phyloP scores from a whole-genome alignment of 768 basidiomycete genomes.

The Lentinula sp. region DNA sequence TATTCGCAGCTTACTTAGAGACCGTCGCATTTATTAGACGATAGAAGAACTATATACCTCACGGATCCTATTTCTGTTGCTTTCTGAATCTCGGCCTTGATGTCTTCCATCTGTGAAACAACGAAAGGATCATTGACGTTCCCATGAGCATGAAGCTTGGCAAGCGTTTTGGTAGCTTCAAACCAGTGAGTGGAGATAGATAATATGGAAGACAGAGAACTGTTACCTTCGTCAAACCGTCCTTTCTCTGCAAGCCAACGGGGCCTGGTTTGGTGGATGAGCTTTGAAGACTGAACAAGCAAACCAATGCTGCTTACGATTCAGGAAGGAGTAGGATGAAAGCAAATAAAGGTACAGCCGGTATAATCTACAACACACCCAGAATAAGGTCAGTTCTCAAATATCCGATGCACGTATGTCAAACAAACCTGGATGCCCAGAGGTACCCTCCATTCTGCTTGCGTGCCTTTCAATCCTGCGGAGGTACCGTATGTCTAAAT shows the following conservation, averaged over 20 bases:
- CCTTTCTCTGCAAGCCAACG: slow-evolving; percentile 51
- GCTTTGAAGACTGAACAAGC: neutral
- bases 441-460: slow-evolving; percentile 46
- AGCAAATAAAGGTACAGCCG: slow-evolving; percentile 40
- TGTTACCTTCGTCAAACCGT: slow-evolving; percentile 35
- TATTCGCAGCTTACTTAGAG: slow-evolving; percentile 6
- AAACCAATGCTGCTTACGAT: slow-evolving; percentile 25
- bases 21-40: neutral
- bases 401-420: neutral
- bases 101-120: slow-evolving; percentile 37
- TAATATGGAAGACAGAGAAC: neutral
- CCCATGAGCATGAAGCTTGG: slow-evolving; percentile 46
- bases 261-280: slow-evolving; percentile 17
- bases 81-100: slow-evolving; percentile 29
- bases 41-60: slow-evolving; percentile 17
- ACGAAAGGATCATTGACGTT: slow-evolving; percentile 43
- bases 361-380: slow-evolving; percentile 23
- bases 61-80: slow-evolving; percentile 31
- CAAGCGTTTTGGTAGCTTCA: slow-evolving; percentile 33
- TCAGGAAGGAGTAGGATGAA: slow-evolving; percentile 49
- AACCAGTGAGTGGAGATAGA: neutral
- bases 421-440: slow-evolving; percentile 32
- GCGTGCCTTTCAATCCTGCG: slow-evolving; percentile 27
- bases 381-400: no score
- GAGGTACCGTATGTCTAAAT: slow-evolving; percentile 33